Evolutionary conservation across 2,329 filamentous ascomycete species (phyloP).

Genomic region (Tolypocladium sp.): DNA sequence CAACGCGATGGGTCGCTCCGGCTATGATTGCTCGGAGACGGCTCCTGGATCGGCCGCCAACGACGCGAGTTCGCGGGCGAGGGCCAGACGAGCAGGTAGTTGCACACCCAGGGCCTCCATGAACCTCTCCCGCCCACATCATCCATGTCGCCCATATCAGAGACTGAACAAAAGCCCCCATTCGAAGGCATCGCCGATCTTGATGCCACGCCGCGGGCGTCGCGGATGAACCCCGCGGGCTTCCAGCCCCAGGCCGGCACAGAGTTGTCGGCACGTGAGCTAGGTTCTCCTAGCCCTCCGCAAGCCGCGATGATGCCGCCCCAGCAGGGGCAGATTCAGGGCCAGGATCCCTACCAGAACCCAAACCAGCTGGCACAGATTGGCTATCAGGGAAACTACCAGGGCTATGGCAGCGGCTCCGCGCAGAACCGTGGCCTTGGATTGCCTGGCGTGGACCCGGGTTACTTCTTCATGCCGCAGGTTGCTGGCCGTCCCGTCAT

Average conservation of each 20-base stretch:
- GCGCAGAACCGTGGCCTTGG: background rate
- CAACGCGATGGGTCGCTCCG: background rate
- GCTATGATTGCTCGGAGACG: background rate
- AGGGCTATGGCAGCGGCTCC: background rate
- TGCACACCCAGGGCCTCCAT: background rate
- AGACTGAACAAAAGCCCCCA: background rate
- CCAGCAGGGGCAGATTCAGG: background rate
- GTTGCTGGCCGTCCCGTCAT: background rate
- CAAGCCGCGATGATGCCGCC: background rate
- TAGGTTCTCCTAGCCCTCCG: background rate
- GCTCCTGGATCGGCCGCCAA: background rate
- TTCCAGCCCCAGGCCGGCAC: background rate
- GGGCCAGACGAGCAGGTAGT: background rate
- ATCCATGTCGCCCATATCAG: background rate
- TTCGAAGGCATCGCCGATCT: background rate
- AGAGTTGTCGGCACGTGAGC: background rate
- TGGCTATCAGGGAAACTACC: background rate
- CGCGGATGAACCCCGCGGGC: background rate
- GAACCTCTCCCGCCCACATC: background rate
- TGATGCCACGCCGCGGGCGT: conserved; percentile 1
- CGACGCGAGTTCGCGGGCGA: background rate
- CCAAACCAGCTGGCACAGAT: background rate
- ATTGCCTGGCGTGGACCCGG: background rate
- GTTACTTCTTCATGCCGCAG: background rate
- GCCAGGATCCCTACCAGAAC: background rate